Base-by-base conservation (phyloP, 495 filamentous ascomycete species). In the Aspergillus kassunensis region DNA sequence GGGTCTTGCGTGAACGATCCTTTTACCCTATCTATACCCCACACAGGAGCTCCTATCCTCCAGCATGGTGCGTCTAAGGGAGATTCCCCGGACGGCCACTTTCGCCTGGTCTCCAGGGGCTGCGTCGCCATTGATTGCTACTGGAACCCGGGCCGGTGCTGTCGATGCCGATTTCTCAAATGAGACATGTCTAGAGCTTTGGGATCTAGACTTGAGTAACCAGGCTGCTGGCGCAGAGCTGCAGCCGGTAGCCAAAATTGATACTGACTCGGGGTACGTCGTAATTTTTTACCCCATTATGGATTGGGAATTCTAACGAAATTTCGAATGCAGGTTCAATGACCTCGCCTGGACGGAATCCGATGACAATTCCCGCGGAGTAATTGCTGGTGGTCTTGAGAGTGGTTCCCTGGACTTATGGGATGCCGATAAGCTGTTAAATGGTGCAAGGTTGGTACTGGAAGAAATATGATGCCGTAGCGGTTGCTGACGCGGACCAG, bases 111-210 rank as follows among this genome's bases (percentile, higher is more conserved):
- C 90, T 54, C 86, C 90, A 12, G 85, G 86, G 49, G 69, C 87
- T 36, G 74, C 78, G 29, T 76, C 80, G 51, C 90, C 91, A 57
- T 79, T 95, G 59, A 76, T 99, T 48, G 92, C 91, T 35, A 97
- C 93, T n/a, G 93, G 93, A 60, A 97, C 93, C 20, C 82, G 89
- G 61, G 91, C 92, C 49, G 93, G 93, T 46, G 93, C 93, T 55
- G 91, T 97, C 15, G 90, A 93, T 71, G 91, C 88, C 59, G 91
- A 97, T 67, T 97, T 99, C 75, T 97, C 93, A 5, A 91, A 93
- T 70, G 91, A 97, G 67, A 96, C 90, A 49, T 89, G 91, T 71
- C 78, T 99, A 34, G 93, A 99, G 76, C 78, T 99, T 37, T 99
- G 93, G 93, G 90, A 97, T 75, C 73, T 97, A 52, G 83, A 78